These are phyloP conservation scores for Papilionanthe hybrid DNA, from an alignment of 116 monocot species.

Conservation along the genomic window DNA sequence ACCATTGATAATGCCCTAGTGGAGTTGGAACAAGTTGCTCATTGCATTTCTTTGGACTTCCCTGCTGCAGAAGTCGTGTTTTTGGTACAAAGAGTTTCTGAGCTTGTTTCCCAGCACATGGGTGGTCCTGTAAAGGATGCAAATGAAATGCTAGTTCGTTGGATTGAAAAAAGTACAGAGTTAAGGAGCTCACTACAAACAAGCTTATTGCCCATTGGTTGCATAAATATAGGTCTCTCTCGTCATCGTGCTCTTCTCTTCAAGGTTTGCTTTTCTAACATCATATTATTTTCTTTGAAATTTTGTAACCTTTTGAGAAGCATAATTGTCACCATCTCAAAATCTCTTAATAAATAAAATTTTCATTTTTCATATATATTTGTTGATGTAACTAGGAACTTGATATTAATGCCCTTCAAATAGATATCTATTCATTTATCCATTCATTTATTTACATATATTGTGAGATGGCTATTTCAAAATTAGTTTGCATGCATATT, in stretches of 20 bases:
- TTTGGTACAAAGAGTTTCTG: constrained; percentile 86
- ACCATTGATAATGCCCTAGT: constrained; percentile 57
- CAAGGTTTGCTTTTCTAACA: constrained; percentile 51
- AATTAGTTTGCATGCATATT: background rate
- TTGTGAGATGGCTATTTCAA: background rate
- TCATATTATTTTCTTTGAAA: background rate
- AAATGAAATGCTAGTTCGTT: constrained; percentile 67
- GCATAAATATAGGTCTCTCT: constrained; percentile 71
- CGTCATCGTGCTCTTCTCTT: constrained; percentile 96
- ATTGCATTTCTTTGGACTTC: constrained; percentile 72
- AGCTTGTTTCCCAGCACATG: constrained; percentile 88
- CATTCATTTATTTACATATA: background rate
- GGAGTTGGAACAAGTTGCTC: constrained; percentile 87
- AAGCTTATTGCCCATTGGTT: constrained; percentile 86
- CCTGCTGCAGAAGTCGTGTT: constrained; percentile 41
- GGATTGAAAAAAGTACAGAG: constrained; percentile 81
- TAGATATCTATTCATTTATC: background rate
- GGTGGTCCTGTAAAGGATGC: constrained; percentile 94
- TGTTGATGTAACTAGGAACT: background rate
- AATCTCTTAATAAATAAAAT: background rate
- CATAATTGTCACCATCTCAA: background rate
- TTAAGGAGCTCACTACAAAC: constrained; percentile 76
- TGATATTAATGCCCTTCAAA: background rate
- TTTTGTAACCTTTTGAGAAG: background rate
- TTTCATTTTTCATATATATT: background rate